Conservation (phyloP, 2,329 filamentous ascomycete species). For the Gremmenia infestans region DNA sequence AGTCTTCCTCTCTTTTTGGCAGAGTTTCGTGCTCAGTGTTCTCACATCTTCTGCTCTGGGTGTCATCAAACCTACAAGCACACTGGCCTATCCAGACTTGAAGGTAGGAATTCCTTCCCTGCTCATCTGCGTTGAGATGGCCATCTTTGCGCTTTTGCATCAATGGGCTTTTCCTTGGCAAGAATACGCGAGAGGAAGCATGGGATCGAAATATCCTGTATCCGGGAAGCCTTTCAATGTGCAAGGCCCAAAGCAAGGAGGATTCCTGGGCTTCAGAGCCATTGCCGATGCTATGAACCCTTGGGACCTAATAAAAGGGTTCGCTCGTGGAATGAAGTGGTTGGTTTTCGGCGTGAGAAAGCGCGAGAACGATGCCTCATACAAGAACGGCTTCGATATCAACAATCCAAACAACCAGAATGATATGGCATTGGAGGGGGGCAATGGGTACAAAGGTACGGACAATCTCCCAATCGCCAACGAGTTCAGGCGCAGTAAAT, state of each 20-base stretch:
- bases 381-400: conserved; percentile 30
- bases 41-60: conserved; percentile 48
- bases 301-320: conserved; percentile 78
- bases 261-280: conserved; percentile 59
- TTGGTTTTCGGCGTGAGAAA: conserved; percentile 67
- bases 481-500: conserved; percentile 28
- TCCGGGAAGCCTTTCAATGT: conserved; percentile 36
- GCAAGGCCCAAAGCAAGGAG: conserved; percentile 52
- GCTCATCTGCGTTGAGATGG: conserved; percentile 80
- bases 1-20: conserved; percentile 90
- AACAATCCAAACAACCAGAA: conserved; percentile 16
- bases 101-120: conserved; percentile 76
- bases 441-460: conserved; percentile 18
- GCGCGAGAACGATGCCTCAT: conserved; percentile 50
- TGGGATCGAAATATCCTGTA: conserved; percentile 26
- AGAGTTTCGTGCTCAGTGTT: conserved; percentile 58
- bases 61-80: conserved; percentile 55
- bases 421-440: conserved; percentile 20
- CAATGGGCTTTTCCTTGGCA: conserved; percentile 77
- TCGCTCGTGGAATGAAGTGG: conserved; percentile 61
- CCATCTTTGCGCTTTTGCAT: conserved; percentile 71
- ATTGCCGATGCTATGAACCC: conserved; percentile 70
- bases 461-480: conserved; percentile 27
- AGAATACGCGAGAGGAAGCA: conserved; percentile 46
- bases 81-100: conserved; percentile 67